Conservation (phyloP, 805 yeast genomes). For the Nakazawaea wyomingensis region DNA sequence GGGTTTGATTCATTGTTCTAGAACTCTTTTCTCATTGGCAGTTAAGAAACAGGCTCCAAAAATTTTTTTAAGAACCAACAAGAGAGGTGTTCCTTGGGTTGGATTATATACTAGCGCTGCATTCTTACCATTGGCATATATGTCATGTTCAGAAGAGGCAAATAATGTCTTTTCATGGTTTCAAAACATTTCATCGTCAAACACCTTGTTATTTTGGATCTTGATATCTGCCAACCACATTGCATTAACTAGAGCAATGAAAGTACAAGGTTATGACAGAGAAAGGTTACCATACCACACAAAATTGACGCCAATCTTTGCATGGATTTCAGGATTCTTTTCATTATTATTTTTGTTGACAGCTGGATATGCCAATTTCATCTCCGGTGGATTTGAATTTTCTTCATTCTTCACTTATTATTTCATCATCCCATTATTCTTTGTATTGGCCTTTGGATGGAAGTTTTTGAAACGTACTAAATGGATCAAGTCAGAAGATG, state of each 20-base stretch:
- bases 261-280: slow-evolving; percentile 62
- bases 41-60: slow-evolving; percentile 33
- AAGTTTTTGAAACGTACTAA: slow-evolving; percentile 37
- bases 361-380: slow-evolving; percentile 31
- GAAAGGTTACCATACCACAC: slow-evolving; percentile 73
- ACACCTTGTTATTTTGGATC: slow-evolving; percentile 28
- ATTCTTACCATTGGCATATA: slow-evolving; percentile 33
- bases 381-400: slow-evolving; percentile 25
- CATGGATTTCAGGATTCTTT: slow-evolving; percentile 36
- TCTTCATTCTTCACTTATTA: slow-evolving; percentile 25
- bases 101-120: slow-evolving; percentile 21
- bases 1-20: slow-evolving; percentile 24
- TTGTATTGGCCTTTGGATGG: slow-evolving; percentile 27
- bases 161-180: slow-evolving; percentile 29
- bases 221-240: slow-evolving; percentile 28
- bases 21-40: slow-evolving; percentile 33
- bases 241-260: slow-evolving; percentile 69
- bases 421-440: slow-evolving; percentile 33
- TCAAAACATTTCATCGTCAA: slow-evolving; percentile 27
- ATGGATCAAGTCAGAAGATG: slow-evolving; percentile 25
- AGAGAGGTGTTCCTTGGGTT: slow-evolving; percentile 29
- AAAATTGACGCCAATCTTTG: slow-evolving; percentile 55
- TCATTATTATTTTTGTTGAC: slow-evolving; percentile 26
- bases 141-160: slow-evolving; percentile 23
- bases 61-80: slow-evolving; percentile 27